phyloP scores from a whole-genome alignment of 805 yeast genomes.

The Blastobotrys americana region DNA sequence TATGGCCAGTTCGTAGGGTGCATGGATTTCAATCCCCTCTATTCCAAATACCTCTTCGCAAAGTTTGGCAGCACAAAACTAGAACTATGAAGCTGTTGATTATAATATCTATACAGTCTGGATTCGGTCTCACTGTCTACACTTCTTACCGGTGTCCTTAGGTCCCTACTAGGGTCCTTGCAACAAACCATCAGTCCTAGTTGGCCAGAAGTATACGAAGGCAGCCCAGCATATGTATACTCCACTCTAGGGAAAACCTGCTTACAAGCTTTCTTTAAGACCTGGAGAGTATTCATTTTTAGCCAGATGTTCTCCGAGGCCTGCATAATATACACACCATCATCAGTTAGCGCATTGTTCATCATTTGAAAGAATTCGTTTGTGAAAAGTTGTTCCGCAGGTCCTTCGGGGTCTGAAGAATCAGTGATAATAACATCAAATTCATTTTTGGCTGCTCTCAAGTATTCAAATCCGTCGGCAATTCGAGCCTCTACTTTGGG shows the following conservation, averaged over 20 bases:
- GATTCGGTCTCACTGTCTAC: constrained; percentile 54
- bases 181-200: constrained; percentile 96
- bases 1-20: background rate
- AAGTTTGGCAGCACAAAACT: constrained; percentile 88
- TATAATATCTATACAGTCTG: constrained; percentile 71
- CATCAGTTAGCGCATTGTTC: constrained; percentile 78
- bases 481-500: constrained; percentile 87
- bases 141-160: constrained; percentile 60
- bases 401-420: constrained; percentile 98
- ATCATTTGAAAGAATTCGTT: constrained; percentile 82
- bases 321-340: constrained; percentile 89
- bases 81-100: constrained; percentile 72
- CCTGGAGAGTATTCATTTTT: constrained; percentile 71
- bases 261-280: constrained; percentile 70
- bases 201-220: constrained; percentile 97
- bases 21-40: background rate
- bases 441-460: constrained; percentile 72
- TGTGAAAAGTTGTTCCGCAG: constrained; percentile 91
- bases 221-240: constrained; percentile 84
- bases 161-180: constrained; percentile 58
- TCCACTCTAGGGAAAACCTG: constrained; percentile 86
- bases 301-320: constrained; percentile 84
- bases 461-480: constrained; percentile 96
- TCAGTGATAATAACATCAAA: constrained; percentile 96
- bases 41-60: constrained; percentile 52